Evolutionary conservation across 208 protist species (phyloP).

Genomic region (Crithidia mellificae): DNA sequence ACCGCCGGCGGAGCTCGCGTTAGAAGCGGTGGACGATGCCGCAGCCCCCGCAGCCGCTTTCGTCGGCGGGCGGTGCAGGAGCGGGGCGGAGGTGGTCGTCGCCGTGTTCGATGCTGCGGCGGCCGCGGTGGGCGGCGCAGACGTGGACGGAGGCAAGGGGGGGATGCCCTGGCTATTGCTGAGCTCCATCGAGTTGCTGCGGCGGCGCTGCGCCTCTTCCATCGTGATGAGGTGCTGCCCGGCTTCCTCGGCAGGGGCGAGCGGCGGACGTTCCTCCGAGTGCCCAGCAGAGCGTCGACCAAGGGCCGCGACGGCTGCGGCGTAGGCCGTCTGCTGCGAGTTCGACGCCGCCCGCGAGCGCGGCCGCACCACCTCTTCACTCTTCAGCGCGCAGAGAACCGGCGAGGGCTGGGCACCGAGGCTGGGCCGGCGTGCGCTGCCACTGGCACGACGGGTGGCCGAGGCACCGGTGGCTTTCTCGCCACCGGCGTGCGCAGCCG

Average conservation of each 20-base stretch:
- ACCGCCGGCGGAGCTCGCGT: background rate
- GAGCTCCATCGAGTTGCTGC: conserved; percentile 6
- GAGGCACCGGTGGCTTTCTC: background rate
- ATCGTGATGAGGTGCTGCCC: conserved; percentile 19
- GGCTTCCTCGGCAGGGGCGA: conserved; percentile 7
- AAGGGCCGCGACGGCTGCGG: background rate
- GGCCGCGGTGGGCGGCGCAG: background rate
- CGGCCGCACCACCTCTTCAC: conserved; percentile 17
- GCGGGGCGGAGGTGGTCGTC: background rate
- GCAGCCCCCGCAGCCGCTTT: background rate
- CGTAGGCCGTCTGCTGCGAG: conserved; percentile 12
- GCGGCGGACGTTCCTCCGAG: conserved; percentile 17
- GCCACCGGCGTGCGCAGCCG: background rate
- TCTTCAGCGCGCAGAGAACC: conserved; percentile 2
- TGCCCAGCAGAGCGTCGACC: background rate
- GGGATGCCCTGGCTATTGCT: background rate
- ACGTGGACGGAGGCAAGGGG: background rate
- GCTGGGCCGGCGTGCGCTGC: conserved; percentile 7
- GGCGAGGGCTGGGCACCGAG: conserved; percentile 8
- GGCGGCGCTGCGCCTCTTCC: conserved; percentile 11
- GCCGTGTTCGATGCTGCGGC: background rate
- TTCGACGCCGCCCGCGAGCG: conserved; percentile 1
- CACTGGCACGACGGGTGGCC: conserved; percentile 7
- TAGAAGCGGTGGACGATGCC: background rate
- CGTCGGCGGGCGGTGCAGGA: background rate